Conservation (phyloP, 2,329 filamentous ascomycete species). For the Trichoderma arundinaceum region DNA sequence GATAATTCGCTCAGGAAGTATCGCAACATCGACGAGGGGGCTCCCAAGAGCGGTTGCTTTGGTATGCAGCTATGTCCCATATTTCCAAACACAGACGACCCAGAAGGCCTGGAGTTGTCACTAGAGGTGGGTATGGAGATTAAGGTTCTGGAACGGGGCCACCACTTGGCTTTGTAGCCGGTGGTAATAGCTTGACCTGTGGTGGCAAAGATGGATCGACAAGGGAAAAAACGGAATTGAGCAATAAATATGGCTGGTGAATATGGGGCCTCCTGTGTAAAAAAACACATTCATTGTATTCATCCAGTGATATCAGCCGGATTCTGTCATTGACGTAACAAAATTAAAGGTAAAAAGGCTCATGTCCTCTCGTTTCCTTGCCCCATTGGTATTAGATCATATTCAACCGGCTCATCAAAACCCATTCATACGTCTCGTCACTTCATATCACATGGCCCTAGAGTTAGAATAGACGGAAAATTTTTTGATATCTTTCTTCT, state of each 20-base stretch:
- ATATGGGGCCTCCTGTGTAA: slow-evolving; percentile 1
- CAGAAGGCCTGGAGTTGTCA: slow-evolving; percentile 48
- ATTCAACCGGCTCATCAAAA: slow-evolving; percentile 32
- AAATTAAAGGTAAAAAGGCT: slow-evolving; percentile 9
- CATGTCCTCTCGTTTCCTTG: background rate
- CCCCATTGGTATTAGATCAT: slow-evolving; percentile 25
- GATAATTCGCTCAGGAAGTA: slow-evolving; percentile 63
- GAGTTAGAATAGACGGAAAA: slow-evolving; percentile 1
- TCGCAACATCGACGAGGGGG: slow-evolving; percentile 65
- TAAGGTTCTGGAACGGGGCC: slow-evolving; percentile 53
- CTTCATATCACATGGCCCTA: slow-evolving; percentile 35
- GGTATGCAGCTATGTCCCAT: slow-evolving; percentile 71
- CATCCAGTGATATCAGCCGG: slow-evolving; percentile 4
- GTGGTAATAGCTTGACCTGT: background rate
- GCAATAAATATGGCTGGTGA: background rate
- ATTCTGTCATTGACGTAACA: background rate
- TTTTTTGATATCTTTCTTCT: background rate
- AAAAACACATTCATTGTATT: background rate
- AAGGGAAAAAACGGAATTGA: slow-evolving; percentile 13
- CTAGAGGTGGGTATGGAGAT: slow-evolving; percentile 64
- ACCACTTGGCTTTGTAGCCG: slow-evolving; percentile 49
- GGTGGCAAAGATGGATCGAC: slow-evolving; percentile 15
- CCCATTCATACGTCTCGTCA: slow-evolving; percentile 37
- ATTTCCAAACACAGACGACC: slow-evolving; percentile 45
- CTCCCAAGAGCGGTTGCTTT: slow-evolving; percentile 61